Evolutionary conservation across 805 yeast genomes (phyloP).

Genomic region (Candida michaelii): DNA sequence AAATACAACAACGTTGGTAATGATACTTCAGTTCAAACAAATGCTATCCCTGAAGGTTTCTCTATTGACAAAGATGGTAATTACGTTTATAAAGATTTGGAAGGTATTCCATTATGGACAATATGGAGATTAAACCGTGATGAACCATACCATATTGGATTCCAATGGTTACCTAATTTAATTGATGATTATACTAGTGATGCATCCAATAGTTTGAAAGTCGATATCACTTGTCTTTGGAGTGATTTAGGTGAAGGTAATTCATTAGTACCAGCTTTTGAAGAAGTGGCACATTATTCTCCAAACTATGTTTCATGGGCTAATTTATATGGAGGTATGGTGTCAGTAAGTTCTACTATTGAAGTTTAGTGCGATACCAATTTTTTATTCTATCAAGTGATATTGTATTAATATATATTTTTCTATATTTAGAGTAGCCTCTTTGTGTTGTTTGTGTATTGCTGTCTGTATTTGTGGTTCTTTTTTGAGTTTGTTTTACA

Average conservation of each 20-base stretch:
- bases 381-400: neutral
- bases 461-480: too few relatives aligned
- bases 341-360: slow-evolving; percentile 53
- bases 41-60: slow-evolving; percentile 44
- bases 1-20: slow-evolving; percentile 36
- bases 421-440: neutral
- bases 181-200: slow-evolving; percentile 32
- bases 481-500: too few relatives aligned
- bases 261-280: slow-evolving; percentile 64
- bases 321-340: slow-evolving; percentile 67
- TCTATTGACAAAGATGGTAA: slow-evolving; percentile 43
- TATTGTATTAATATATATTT: slow-evolving; percentile 1
- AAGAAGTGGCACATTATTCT: slow-evolving; percentile 65
- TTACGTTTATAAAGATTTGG: slow-evolving; percentile 49
- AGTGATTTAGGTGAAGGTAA: slow-evolving; percentile 57
- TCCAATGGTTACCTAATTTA: slow-evolving; percentile 75
- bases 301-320: slow-evolving; percentile 67
- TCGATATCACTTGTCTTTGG: slow-evolving; percentile 71
- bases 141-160: slow-evolving; percentile 55
- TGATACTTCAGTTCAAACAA: slow-evolving; percentile 6
- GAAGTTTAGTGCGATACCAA: slow-evolving; percentile 25
- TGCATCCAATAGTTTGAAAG: slow-evolving; percentile 45
- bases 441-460: neutral
- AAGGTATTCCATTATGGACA: slow-evolving; percentile 65
- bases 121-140: slow-evolving; percentile 68